phyloP scores from a whole-genome alignment of 2,329 filamentous ascomycete species.

The Fusarium secorum region DNA sequence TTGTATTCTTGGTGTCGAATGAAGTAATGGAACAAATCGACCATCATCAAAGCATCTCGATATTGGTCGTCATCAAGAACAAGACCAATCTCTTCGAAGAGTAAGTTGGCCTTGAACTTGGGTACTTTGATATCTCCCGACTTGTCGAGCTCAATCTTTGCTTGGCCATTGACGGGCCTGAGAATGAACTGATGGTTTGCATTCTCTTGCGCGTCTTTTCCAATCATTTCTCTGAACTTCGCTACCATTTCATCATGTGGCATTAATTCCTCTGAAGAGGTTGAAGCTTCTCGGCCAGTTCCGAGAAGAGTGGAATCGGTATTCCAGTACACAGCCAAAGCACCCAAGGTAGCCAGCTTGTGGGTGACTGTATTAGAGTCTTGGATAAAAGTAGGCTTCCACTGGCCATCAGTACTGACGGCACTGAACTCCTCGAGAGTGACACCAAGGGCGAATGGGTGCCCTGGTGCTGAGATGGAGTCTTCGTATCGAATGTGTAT shows the following conservation, averaged over 20 bases:
- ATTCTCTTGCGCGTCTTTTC: constrained; percentile 68
- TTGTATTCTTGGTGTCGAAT: constrained; percentile 98
- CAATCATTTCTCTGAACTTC: constrained; percentile 81
- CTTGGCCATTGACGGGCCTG: constrained; percentile 93
- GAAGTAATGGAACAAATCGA: constrained; percentile 98
- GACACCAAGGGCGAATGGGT: constrained; percentile 91
- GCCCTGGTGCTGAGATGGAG: constrained; percentile 90
- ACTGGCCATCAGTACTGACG: constrained; percentile 92
- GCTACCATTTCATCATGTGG: constrained; percentile 79
- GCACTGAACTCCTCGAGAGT: constrained; percentile 97
- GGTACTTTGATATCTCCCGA: constrained; percentile 80
- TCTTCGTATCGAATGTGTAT: constrained; percentile 99
- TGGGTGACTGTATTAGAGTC: constrained; percentile 83
- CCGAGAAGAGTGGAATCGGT: constrained; percentile 88
- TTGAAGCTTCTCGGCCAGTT: constrained; percentile 73
- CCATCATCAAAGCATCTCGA: constrained; percentile 95
- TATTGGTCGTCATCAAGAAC: constrained; percentile 99
- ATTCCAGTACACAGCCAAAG: constrained; percentile 96
- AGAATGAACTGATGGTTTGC: constrained; percentile 88
- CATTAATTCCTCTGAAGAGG: constrained; percentile 60
- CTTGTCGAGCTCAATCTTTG: constrained; percentile 95
- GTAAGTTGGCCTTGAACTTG: constrained; percentile 86
- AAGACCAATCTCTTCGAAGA: constrained; percentile 97
- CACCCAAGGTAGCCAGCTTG: constrained; percentile 90
- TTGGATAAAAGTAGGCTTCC: constrained; percentile 96